Evolutionary conservation across 2,329 filamentous ascomycete genomes (phyloP), one percentile per base, ranked within the genome.

Genomic region (Gaeumannomyces tritici): DNA sequence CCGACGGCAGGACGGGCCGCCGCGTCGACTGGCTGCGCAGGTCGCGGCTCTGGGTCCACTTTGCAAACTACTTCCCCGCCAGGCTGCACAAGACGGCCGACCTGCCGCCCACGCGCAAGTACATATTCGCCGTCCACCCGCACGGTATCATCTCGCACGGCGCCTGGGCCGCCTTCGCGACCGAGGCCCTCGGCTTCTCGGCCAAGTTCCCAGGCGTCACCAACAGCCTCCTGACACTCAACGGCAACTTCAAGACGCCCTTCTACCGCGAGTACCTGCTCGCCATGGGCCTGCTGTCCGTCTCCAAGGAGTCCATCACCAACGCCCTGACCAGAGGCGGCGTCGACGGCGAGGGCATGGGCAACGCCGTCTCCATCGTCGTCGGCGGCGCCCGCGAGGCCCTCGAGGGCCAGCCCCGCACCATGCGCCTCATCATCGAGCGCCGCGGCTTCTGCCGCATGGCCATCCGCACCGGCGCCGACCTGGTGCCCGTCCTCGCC

Each of bases 111-210:
- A 91, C 89, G 1, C 83, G 92, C 65, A 96, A 96, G 75, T 99
- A 98, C 77, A 92, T 99, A 66, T 92, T 99, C 69, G 93, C 93
- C 57, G 98, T 98, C 74, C 95, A 98, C 70, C 95, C 95, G 0
- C 95, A 99, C 72, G 67, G 95, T 28, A 98, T 99, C 74, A 97
- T 99, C 70, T 95, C 90, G 6, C 91, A 97, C 69, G 95, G 93
- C n/a, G 93, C 93, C 0, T 97, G 93, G 77, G 90, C 87, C 6
- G 90, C 93, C 6, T 98, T 98, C 71, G 90, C 83, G 4, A 98
- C 93, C 0, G 93, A 97, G 69, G 91, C 91, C 0, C 81, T 97
- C 0, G 91, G 91, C 0, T 98, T 97, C 73, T 82, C 85, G 0
- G 85, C 90, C 62, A 85, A 96, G 65, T 99, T 97, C 70, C 95